Base-by-base conservation (phyloP, 2,329 filamentous ascomycete species). In the Trichoderma asperellum region DNA sequence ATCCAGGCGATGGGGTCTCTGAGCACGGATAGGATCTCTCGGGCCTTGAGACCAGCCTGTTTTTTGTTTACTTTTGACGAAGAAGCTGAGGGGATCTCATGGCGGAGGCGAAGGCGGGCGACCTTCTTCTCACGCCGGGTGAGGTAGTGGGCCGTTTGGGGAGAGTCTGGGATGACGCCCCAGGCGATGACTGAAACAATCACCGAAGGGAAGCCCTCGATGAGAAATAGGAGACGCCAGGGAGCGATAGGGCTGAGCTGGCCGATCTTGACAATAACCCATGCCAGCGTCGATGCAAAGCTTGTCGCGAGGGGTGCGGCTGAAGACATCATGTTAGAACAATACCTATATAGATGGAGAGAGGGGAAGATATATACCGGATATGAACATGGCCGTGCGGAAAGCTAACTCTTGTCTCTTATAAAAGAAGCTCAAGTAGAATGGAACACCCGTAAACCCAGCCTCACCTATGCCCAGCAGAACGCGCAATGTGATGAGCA, bases 131-230 rank as follows among this genome's bases (percentile, higher is more conserved):
- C 86, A 3, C 89, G 85, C 32, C 80, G 79, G 4, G 85, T 89
- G 49, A 93, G 85, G 75, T 89, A 93, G 5, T 79, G 76, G 1
- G 90, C 89, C n/a, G 83, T 87, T 24, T 86, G 83, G 0, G 93
- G 93, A 0, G 88, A 87, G 79, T 97, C 93, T 0, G 94, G 93
- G 62, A 97, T 89, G 75, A 90, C 83, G 65, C 84, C 83, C 90
- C 89, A 97, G 14, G 92, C 91, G 72, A 90, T 84, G 0, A 91
- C 88, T 6, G 92, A 90, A 14, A 92, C 87, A 10, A 97, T 71
- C 55, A 96, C 86, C 32, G 91, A 93, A 1, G 94, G 94, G 70
- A 96, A 95, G 1, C 93, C 94, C 78, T 97, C 94, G 14, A 95
- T 74, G 8, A 97, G 84, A 75, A 97, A 96, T 34, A 97, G 84